Conservation (phyloP, 129 eudicot genomes). For the Helianthus tuberosus region DNA sequence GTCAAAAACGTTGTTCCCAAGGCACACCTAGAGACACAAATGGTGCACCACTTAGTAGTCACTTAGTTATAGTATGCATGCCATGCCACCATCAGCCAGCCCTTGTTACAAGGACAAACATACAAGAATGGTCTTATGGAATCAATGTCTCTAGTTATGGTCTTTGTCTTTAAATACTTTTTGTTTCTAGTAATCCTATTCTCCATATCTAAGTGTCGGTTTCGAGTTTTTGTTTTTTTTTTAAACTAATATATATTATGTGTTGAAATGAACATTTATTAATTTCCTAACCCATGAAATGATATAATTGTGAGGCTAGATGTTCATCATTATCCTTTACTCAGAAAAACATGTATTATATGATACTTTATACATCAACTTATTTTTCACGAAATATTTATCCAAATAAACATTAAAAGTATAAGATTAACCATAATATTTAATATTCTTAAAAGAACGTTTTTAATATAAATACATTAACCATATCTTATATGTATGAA, state of each 20-base stretch:
- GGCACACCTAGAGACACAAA: constrained; percentile 25
- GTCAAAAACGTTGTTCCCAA: constrained; percentile 25
- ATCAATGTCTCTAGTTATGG: constrained; percentile 36
- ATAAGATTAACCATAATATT: too few relatives aligned
- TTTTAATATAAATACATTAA: too few relatives aligned
- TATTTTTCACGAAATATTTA: too few relatives aligned
- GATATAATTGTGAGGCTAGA: too few relatives aligned
- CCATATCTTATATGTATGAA: too few relatives aligned
- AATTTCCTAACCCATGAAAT: too few relatives aligned
- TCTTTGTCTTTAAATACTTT: constrained; percentile 6
- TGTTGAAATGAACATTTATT: constrained; percentile 13
- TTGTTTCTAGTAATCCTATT: not conserved
- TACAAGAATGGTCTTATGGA: constrained; percentile 53
- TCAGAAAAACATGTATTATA: too few relatives aligned
- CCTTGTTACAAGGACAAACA: constrained; percentile 70
- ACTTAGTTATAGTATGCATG: not conserved
- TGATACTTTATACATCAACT: too few relatives aligned
- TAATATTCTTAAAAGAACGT: too few relatives aligned
- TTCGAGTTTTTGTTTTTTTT: not conserved
- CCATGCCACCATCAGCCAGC: constrained; percentile 33
- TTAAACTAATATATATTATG: not conserved
- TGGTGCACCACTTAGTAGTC: constrained; percentile 40
- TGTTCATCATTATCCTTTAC: too few relatives aligned
- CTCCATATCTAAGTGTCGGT: constrained; percentile 22
- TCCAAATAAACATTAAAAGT: too few relatives aligned